Evolutionary conservation across 2,329 filamentous ascomycete genomes (phyloP).

Genomic region (Byssoonygena ceratinophila): DNA sequence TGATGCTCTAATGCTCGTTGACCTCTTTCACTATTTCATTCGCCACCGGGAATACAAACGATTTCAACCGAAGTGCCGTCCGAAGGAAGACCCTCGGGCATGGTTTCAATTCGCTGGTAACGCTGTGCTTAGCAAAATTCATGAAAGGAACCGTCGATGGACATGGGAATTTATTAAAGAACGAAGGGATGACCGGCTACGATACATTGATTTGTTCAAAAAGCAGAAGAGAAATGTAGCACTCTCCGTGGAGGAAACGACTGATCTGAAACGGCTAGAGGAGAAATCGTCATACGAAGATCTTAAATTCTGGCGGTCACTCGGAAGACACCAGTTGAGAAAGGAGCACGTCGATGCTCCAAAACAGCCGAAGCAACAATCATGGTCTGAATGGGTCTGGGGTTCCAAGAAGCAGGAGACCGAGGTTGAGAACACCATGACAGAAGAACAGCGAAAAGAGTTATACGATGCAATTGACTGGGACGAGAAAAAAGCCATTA

Average conservation of each 20-base stretch:
- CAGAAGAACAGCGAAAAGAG: constrained; percentile 90
- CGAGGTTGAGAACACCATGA: constrained; percentile 74
- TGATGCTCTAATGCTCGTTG: constrained; percentile 93
- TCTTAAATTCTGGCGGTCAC: constrained; percentile 88
- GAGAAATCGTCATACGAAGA: constrained; percentile 88
- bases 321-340: constrained; percentile 85
- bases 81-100: constrained; percentile 80
- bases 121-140: constrained; percentile 83
- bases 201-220: constrained; percentile 92
- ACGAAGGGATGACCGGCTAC: constrained; percentile 73
- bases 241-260: constrained; percentile 57
- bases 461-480: constrained; percentile 96
- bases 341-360: constrained; percentile 83
- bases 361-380: constrained; percentile 59
- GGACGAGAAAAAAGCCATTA: constrained; percentile 85
- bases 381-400: constrained; percentile 90
- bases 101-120: constrained; percentile 90
- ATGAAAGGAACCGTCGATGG: constrained; percentile 85
- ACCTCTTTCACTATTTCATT: constrained; percentile 97
- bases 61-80: constrained; percentile 69
- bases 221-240: constrained; percentile 69
- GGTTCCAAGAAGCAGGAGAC: constrained; percentile 61
- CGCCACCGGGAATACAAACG: constrained; percentile 96
- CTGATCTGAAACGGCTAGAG: constrained; percentile 67
- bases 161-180: constrained; percentile 94